Conservation (phyloP, 1,139 yeast genomes). For the Lizanozyma gosingica region DNA sequence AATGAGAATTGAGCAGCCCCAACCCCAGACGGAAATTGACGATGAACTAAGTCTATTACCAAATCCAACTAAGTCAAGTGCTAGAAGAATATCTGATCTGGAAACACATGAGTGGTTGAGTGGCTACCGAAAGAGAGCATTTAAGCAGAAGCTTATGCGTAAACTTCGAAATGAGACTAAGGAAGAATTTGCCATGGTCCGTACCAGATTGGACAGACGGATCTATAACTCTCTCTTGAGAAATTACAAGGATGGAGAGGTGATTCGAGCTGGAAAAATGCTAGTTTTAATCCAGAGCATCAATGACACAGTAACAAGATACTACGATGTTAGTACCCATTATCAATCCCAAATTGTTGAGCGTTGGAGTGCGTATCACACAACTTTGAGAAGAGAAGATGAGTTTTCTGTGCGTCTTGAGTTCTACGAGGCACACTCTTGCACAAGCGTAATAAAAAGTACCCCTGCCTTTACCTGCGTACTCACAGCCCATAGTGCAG, state of each 20-base stretch:
- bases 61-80: neutral
- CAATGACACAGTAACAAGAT: conserved; percentile 1
- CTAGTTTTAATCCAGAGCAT: conserved; percentile 48
- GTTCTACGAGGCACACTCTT: conserved; percentile 43
- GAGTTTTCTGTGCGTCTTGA: conserved; percentile 41
- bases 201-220: neutral
- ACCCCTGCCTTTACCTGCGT: conserved; percentile 18
- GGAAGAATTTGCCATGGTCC: neutral
- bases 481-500: conserved; percentile 10
- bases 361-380: conserved; percentile 61
- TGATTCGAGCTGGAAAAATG: conserved; percentile 57
- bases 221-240: conserved; percentile 11
- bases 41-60: neutral
- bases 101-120: neutral
- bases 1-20: neutral
- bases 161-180: neutral
- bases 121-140: neutral
- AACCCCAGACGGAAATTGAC: neutral
- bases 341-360: conserved; percentile 45
- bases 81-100: neutral
- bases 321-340: neutral
- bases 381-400: conserved; percentile 48
- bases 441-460: conserved; percentile 18
- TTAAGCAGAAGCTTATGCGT: neutral
- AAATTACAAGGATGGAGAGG: conserved; percentile 43